phyloP scores from a whole-genome alignment of 768 basidiomycete genomes.

The Butyriboletus loyo region DNA sequence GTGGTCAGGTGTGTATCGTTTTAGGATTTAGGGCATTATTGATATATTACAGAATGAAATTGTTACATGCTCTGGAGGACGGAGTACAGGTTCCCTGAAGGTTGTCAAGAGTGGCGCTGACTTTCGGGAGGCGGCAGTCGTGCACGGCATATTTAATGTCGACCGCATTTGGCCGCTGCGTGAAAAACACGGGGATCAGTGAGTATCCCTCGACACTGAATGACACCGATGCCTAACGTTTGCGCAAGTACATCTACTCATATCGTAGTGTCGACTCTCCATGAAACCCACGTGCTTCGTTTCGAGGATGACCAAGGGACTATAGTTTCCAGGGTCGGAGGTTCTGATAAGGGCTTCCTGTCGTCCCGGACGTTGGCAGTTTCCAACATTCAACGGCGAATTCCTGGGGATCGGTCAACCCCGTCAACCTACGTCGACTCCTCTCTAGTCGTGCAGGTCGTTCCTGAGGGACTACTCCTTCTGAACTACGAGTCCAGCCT shows the following conservation, averaged over 20 bases:
- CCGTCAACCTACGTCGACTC: conserved; percentile 41
- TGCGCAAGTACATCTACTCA: conserved; percentile 49
- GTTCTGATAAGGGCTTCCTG: conserved; percentile 49
- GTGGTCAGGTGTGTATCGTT: conserved; percentile 54
- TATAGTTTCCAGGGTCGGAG: conserved; percentile 22
- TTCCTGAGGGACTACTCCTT: conserved; percentile 50
- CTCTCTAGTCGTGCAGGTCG: conserved; percentile 70
- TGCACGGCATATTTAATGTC: conserved; percentile 57
- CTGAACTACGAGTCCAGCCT: conserved; percentile 52
- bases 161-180: conserved; percentile 63
- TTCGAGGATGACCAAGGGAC: conserved; percentile 35
- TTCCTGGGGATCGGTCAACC: conserved; percentile 14
- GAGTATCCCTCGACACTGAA: conserved; percentile 22
- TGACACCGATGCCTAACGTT: background rate
- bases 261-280: conserved; percentile 58
- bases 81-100: conserved; percentile 72
- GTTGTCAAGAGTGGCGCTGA: conserved; percentile 81
- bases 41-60: conserved; percentile 56
- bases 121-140: conserved; percentile 58
- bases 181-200: conserved; percentile 46
- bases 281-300: conserved; percentile 52
- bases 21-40: background rate
- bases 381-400: conserved; percentile 47
- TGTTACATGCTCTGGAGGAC: conserved; percentile 82
- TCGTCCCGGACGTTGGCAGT: conserved; percentile 60